These are phyloP conservation scores for Nicotiana rustica DNA, from an alignment of 305 asterid species.

Conservation along the genomic window DNA sequence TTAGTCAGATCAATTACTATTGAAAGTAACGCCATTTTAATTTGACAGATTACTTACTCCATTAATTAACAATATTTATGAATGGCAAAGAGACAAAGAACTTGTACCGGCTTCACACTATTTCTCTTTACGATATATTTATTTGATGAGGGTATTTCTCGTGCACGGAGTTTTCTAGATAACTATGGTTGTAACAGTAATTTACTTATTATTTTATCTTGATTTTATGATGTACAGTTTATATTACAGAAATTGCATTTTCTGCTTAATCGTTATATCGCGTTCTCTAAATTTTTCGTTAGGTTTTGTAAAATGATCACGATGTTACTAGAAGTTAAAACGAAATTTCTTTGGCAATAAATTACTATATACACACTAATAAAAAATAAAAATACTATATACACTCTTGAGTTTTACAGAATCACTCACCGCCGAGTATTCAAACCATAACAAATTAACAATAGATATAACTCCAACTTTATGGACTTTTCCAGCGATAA, in stretches of 20 bases:
- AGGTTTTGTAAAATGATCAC: too few relatives aligned
- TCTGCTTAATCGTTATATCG: background rate
- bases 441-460: too few relatives aligned
- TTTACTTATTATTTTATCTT: background rate
- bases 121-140: background rate
- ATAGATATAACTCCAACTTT: background rate
- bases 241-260: background rate
- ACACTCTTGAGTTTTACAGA: too few relatives aligned
- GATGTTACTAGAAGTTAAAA: too few relatives aligned
- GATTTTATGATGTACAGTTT: background rate
- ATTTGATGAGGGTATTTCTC: background rate
- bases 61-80: background rate
- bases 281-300: too few relatives aligned
- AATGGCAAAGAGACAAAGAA: background rate
- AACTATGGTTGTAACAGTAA: too few relatives aligned
- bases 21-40: conserved; percentile 52
- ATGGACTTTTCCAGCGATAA: background rate
- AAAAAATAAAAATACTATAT: too few relatives aligned
- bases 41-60: background rate
- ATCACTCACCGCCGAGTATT: too few relatives aligned
- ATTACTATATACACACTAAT: too few relatives aligned
- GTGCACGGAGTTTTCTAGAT: background rate
- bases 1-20: conserved; percentile 30
- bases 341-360: too few relatives aligned
- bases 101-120: background rate